phyloP scores from a whole-genome alignment of 1,139 yeast genomes.

The Pichia kudriavzevii region DNA sequence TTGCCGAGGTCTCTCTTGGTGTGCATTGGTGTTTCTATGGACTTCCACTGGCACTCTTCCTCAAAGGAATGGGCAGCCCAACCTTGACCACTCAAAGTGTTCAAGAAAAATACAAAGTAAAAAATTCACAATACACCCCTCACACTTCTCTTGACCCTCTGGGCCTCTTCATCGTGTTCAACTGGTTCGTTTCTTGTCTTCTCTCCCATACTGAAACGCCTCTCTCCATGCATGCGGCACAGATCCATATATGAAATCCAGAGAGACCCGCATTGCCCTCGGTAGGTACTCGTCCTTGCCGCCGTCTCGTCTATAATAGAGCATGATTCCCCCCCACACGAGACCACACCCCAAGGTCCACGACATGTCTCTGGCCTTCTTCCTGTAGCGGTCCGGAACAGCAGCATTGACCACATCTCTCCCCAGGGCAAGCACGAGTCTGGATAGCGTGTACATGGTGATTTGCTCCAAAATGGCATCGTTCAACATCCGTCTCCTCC shows the following conservation, averaged over 20 bases:
- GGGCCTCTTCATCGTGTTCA: slow-evolving; percentile 24
- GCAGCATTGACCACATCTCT: slow-evolving; percentile 29
- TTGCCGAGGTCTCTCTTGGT: no score
- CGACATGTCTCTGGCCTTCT: slow-evolving; percentile 35
- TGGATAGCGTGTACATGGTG: slow-evolving; percentile 51
- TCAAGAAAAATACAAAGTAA: no score
- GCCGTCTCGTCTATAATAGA: slow-evolving; percentile 58
- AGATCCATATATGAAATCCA: slow-evolving; percentile 65
- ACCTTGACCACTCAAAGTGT: no score
- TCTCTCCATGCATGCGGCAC: slow-evolving; percentile 26
- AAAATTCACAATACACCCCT: no score
- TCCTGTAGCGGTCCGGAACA: slow-evolving; percentile 20
- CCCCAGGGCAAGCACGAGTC: slow-evolving; percentile 48
- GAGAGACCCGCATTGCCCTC: slow-evolving; percentile 58
- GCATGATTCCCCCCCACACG: slow-evolving; percentile 74
- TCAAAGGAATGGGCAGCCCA: no score
- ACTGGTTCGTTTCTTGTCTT: slow-evolving; percentile 16
- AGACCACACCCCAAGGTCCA: slow-evolving; percentile 66
- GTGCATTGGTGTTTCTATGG: no score
- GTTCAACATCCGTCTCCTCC: slow-evolving; percentile 13
- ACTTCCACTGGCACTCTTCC: no score
- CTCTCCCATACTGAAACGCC: slow-evolving; percentile 20
- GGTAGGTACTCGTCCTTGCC: slow-evolving; percentile 34
- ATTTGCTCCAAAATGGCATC: slow-evolving; percentile 52
- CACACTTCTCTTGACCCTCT: no score